Conservation (phyloP, 78 protist species). For the Bodo saltans region DNA sequence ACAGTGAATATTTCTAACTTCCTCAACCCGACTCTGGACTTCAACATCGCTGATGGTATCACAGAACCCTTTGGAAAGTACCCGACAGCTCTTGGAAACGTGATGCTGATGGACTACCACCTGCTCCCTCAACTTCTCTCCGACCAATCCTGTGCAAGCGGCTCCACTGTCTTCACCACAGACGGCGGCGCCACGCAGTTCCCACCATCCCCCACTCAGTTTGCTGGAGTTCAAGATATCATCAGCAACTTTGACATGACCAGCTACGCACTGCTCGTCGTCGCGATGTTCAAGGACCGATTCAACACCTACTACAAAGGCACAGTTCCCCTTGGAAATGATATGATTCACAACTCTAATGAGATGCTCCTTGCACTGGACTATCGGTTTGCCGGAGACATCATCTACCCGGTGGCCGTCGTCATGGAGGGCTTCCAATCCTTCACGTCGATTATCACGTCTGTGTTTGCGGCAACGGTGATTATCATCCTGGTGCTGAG, state of each 20-base stretch:
- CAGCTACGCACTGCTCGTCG: neutral
- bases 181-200: neutral
- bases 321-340: conserved; percentile 25
- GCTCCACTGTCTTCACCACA: no score
- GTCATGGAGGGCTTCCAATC: conserved; percentile 39
- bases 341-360: conserved; percentile 47
- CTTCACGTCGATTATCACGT: conserved; percentile 53
- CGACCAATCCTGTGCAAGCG: neutral
- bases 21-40: neutral
- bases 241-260: neutral
- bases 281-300: neutral
- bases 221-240: neutral
- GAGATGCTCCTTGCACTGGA: conserved; percentile 34
- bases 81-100: conserved; percentile 64
- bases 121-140: neutral
- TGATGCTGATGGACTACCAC: conserved; percentile 50
- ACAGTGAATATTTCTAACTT: neutral
- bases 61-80: conserved; percentile 62
- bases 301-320: neutral
- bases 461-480: conserved; percentile 29
- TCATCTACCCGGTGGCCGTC: conserved; percentile 42
- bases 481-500: conserved; percentile 56
- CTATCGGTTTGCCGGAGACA: conserved; percentile 22
- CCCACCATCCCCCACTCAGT: neutral
- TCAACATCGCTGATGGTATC: conserved; percentile 45